These are phyloP conservation scores for Tricholoma hemisulphureum DNA, from an alignment of 768 basidiomycete genomes.

Conservation along the genomic window DNA sequence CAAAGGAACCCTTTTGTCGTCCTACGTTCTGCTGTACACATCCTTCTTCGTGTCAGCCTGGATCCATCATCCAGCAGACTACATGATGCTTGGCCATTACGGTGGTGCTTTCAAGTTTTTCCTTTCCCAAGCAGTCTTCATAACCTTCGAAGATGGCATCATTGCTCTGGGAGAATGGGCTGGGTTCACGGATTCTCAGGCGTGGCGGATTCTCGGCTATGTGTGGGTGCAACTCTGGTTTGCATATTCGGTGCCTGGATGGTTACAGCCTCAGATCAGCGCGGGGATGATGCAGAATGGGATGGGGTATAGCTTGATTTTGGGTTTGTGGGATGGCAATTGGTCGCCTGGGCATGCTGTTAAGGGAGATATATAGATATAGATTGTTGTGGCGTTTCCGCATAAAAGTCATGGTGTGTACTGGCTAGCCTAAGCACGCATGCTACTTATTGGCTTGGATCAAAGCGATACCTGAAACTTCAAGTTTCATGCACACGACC, in stretches of 20 bases:
- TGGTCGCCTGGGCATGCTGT: conserved; percentile 4
- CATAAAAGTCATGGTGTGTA: too few species aligned
- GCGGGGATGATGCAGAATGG: conserved; percentile 13
- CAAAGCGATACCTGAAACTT: too few species aligned
- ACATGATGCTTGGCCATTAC: conserved; percentile 26
- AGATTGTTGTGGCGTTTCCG: not conserved
- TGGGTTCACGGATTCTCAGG: conserved; percentile 2
- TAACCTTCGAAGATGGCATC: conserved; percentile 26
- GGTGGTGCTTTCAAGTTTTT: conserved; percentile 33
- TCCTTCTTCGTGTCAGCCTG: conserved; percentile 34
- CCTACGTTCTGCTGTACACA: conserved; percentile 17
- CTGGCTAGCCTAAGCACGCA: too few species aligned
- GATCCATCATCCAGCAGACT: conserved; percentile 33
- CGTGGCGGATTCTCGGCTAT: conserved; percentile 23
- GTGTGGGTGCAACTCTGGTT: conserved; percentile 28
- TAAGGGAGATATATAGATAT: not conserved
- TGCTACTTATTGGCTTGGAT: too few species aligned
- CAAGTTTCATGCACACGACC: too few species aligned
- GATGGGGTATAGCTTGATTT: conserved; percentile 11
- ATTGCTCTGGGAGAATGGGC: conserved; percentile 11
- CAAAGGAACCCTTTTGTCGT: conserved; percentile 8
- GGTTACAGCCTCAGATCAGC: conserved; percentile 8
- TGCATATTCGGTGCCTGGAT: conserved; percentile 25
- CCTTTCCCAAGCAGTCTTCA: conserved; percentile 32
- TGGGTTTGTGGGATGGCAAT: conserved; percentile 13